Conservation (phyloP, 257 asterid species). For the Ehretia macrophylla region DNA sequence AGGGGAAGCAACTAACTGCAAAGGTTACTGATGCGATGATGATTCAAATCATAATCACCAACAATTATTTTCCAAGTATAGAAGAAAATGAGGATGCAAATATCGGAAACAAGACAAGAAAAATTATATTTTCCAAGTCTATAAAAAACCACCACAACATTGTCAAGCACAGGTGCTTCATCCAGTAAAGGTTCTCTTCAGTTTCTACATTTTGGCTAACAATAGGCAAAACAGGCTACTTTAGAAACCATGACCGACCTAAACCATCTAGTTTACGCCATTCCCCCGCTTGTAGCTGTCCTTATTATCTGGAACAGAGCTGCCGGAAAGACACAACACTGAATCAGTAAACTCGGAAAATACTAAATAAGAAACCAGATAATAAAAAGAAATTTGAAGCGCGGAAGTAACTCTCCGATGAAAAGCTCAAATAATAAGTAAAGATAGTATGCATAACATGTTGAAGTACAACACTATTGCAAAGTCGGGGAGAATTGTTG, state of each 20-base stretch:
- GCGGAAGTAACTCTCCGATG: too few species aligned
- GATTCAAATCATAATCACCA: too few species aligned
- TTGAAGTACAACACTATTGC: too few species aligned
- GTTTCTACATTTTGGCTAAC: slow-evolving; percentile 21
- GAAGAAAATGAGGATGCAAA: background rate
- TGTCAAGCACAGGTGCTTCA: background rate
- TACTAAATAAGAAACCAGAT: too few species aligned
- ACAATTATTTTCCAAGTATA: background rate
- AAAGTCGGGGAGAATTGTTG: too few species aligned
- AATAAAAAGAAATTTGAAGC: too few species aligned
- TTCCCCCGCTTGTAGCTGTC: slow-evolving; percentile 88
- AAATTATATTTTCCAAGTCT: background rate
- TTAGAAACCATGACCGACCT: slow-evolving; percentile 4
- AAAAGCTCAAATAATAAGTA: too few species aligned
- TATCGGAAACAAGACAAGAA: background rate
- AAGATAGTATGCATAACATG: too few species aligned
- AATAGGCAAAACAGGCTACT: slow-evolving; percentile 8
- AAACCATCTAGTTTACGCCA: slow-evolving; percentile 41
- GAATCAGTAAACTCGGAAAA: background rate
- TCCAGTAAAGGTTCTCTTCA: slow-evolving; percentile 2
- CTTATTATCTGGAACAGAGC: slow-evolving; percentile 92
- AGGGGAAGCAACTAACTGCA: too few species aligned
- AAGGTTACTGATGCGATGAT: too few species aligned
- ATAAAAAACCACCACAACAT: background rate
- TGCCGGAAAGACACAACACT: slow-evolving; percentile 20